Evolutionary conservation across 371 early-diverging fungal species (phyloP).

Genomic region (Funneliformis caledonium): DNA sequence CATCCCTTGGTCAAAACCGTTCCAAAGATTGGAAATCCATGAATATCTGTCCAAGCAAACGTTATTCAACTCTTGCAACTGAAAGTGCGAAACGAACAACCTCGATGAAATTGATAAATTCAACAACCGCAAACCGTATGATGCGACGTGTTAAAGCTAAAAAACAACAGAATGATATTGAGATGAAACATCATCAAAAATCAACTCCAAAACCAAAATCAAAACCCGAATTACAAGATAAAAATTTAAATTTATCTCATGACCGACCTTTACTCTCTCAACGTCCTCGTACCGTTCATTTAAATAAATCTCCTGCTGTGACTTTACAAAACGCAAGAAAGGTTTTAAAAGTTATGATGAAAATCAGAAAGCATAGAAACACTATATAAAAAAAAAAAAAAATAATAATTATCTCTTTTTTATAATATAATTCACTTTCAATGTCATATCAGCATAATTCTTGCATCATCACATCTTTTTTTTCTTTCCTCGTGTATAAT

Average conservation of each 20-base stretch:
- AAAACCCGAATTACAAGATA: not conserved
- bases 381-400: not conserved
- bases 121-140: not conserved
- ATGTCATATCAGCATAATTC: not conserved
- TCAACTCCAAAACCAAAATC: not conserved
- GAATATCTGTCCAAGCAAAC: constrained; percentile 7
- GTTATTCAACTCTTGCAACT: not conserved
- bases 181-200: not conserved
- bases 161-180: not conserved
- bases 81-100: not conserved
- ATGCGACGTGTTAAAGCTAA: not conserved
- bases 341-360: constrained; percentile 3
- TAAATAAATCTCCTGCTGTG: not conserved
- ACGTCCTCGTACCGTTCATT: constrained; percentile 3
- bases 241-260: constrained; percentile 13
- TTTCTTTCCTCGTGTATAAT: too few relatives aligned
- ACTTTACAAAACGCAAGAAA: constrained; percentile 17
- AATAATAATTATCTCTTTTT: not conserved
- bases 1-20: constrained; percentile 9
- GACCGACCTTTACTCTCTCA: constrained; percentile 18
- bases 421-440: not conserved
- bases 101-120: constrained; percentile 4
- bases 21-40: not conserved
- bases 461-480: not conserved
- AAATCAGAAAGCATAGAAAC: constrained; percentile 15